Percentiles rank a stretch among this genome's conserved stretches.
Conservation (phyloP, 164 flowering plant genomes). For the Berberis thunbergii region DNA sequence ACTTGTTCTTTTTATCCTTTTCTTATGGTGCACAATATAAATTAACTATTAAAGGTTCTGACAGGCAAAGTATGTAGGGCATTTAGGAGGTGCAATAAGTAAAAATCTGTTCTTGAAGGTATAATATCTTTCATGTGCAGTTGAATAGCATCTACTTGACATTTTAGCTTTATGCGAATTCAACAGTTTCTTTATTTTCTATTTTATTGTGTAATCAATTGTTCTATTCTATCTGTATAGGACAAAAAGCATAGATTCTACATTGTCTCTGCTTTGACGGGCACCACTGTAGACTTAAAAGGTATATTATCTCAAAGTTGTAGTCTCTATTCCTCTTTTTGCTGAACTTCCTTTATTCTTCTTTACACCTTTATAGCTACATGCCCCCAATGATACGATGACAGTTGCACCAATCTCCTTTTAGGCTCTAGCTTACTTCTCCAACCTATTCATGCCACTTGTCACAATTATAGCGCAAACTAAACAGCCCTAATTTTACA, state of each 20-base stretch:
- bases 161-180: neutral
- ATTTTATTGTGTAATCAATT: neutral
- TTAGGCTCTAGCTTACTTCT: no score
- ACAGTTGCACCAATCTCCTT: no score
- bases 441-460: no score
- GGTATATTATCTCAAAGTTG: conserved; percentile 31
- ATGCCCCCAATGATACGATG: neutral
- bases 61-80: conserved; percentile 80
- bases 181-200: neutral
- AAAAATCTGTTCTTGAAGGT: conserved; percentile 92
- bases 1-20: neutral
- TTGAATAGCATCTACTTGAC: no score
- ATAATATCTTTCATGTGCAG: conserved; percentile 1
- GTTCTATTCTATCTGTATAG: conserved; percentile 20
- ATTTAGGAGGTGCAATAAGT: conserved; percentile 61
- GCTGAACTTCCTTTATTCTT: neutral
- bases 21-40: neutral
- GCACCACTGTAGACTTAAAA: conserved; percentile 83
- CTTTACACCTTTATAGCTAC: neutral
- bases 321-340: neutral
- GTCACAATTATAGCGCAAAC: no score
- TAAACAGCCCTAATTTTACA: no score
- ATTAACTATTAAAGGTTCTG: neutral
- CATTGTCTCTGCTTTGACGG: conserved; percentile 71
- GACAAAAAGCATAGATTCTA: conserved; percentile 87